These are phyloP conservation scores for Globisporangium emineosum DNA, from an alignment of 352 stramenopile species.

Conservation along the genomic window DNA sequence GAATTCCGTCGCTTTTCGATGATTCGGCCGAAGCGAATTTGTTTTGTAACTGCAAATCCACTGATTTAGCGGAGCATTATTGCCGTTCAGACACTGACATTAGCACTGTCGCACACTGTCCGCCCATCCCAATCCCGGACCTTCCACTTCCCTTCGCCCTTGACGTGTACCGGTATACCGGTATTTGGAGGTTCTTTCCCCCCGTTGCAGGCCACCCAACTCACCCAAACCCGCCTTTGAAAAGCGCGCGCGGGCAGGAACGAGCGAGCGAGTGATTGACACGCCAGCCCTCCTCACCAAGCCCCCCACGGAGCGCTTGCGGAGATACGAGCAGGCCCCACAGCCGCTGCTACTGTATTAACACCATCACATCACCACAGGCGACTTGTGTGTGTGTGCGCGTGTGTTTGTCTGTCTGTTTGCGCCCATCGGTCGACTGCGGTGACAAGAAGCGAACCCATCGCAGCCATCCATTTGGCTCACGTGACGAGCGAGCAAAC, in stretches of 20 bases:
- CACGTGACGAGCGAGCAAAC: not conserved
- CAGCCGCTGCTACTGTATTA: not conserved
- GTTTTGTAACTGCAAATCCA: too few relatives aligned
- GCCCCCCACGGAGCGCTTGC: not conserved
- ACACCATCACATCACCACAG: not conserved
- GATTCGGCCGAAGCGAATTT: too few relatives aligned
- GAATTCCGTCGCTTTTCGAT: too few relatives aligned
- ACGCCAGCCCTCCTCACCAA: not conserved
- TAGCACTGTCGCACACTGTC: too few relatives aligned
- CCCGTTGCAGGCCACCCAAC: not conserved
- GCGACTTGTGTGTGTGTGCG: not conserved
- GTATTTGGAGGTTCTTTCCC: not conserved
- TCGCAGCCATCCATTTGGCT: slow-evolving; percentile 3
- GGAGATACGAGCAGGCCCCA: not conserved
- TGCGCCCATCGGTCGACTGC: not conserved
- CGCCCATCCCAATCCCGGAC: too few relatives aligned
- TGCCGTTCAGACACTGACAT: too few relatives aligned
- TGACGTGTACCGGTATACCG: not conserved
- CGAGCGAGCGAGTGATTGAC: slow-evolving; percentile 6
- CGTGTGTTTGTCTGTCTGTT: not conserved
- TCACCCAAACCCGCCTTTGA: slow-evolving; percentile 8
- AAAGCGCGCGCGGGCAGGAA: not conserved
- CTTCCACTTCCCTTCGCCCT: not conserved
- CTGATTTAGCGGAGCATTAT: too few relatives aligned
- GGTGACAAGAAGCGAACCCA: slow-evolving; percentile 13